Evolutionary conservation across 495 filamentous ascomycete genomes (phyloP).

Genomic region (Tuber microsphaerosporum): DNA sequence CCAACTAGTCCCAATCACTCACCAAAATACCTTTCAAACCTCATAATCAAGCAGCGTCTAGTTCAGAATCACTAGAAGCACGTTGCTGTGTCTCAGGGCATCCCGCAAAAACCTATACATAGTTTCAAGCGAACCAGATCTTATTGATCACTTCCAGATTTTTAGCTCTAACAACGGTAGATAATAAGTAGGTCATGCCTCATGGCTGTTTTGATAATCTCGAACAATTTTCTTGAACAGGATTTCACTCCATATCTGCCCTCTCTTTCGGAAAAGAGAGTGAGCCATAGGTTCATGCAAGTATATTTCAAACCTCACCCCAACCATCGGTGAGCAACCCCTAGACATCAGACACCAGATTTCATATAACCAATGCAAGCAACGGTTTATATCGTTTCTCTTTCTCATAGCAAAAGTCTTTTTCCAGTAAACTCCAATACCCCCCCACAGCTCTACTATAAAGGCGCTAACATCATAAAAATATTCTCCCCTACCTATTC

Average conservation of each 20-base stretch:
- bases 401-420: neutral
- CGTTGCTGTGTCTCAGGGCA: neutral
- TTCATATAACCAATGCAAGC: neutral
- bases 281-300: neutral
- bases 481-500: neutral
- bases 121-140: neutral
- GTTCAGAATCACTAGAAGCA: neutral
- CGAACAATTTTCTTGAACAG: neutral
- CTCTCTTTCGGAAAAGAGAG: neutral
- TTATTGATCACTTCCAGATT: neutral
- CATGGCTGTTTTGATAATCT: neutral
- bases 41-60: neutral
- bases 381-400: neutral
- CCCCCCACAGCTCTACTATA: neutral
- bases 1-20: neutral
- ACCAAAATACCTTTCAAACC: neutral
- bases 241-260: neutral
- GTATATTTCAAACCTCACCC: neutral
- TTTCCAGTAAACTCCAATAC: neutral
- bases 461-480: neutral
- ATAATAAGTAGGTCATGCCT: neutral
- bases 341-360: neutral
- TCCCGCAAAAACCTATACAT: neutral
- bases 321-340: neutral
- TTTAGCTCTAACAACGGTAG: neutral